Percentiles rank a stretch among this genome's conserved stretches.
Evolutionary conservation across 2,329 filamentous ascomycete genomes (phyloP).

Genomic region (Trichophaea hybrida): DNA sequence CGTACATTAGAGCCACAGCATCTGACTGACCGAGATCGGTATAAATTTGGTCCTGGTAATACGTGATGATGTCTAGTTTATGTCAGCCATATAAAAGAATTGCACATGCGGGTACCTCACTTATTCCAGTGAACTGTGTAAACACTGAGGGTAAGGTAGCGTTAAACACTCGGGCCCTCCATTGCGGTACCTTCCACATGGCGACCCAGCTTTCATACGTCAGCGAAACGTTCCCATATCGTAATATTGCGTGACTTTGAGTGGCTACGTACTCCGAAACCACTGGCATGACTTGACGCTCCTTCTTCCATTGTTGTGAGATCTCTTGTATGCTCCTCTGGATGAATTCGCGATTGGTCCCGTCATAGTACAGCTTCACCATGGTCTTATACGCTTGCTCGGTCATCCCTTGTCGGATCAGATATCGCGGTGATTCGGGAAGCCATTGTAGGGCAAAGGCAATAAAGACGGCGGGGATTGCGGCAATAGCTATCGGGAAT

Average conservation of each 20-base stretch:
- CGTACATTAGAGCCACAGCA: constrained; percentile 39
- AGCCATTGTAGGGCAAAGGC: constrained; percentile 6
- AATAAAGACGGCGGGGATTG: constrained; percentile 4
- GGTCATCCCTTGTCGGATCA: constrained; percentile 1
- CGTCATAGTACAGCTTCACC: constrained; percentile 26
- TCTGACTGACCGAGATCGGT: constrained; percentile 43
- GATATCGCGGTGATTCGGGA: constrained; percentile 3
- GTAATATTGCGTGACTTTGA: background rate
- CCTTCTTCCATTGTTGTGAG: background rate
- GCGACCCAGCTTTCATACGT: background rate
- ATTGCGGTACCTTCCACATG: constrained; percentile 1
- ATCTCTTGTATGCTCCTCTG: constrained; percentile 1
- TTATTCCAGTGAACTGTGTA: constrained; percentile 47
- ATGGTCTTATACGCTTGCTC: constrained; percentile 3
- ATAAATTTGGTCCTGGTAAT: constrained; percentile 48
- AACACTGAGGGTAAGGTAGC: constrained; percentile 49
- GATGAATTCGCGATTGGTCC: background rate
- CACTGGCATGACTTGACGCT: background rate
- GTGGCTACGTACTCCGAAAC: background rate
- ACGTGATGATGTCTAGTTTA: constrained; percentile 38
- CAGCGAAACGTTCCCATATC: background rate
- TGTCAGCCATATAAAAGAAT: background rate
- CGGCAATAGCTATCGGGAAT: constrained; percentile 5
- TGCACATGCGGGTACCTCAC: background rate
- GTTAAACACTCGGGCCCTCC: constrained; percentile 35